Evolutionary conservation across 345 rosid species (phyloP).

Genomic region (Limnanthes douglasii): DNA sequence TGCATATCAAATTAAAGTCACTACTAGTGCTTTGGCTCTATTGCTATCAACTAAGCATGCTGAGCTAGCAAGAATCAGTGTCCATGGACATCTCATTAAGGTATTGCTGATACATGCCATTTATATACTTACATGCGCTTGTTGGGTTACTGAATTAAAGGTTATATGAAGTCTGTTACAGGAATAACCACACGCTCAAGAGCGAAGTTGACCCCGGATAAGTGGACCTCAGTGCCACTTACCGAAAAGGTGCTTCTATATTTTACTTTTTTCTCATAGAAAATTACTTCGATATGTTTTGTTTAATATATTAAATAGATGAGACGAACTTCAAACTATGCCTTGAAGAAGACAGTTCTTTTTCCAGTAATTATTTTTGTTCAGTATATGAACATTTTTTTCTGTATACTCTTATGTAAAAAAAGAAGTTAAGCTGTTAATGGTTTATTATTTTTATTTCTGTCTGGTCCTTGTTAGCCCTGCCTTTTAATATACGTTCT

Average conservation of each 20-base stretch:
- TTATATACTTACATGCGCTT: slow-evolving; percentile 1
- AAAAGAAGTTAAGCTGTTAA: too few relatives aligned
- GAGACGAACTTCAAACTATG: too few relatives aligned
- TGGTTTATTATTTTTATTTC: too few relatives aligned
- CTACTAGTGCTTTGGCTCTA: slow-evolving; percentile 70
- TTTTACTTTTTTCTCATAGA: slow-evolving; percentile 1
- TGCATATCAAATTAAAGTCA: slow-evolving; percentile 76
- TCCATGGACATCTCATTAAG: slow-evolving; percentile 60
- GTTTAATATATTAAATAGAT: too few relatives aligned
- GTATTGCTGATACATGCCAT: slow-evolving; percentile 16
- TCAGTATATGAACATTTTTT: slow-evolving; percentile 7
- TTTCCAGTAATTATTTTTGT: slow-evolving; percentile 2
- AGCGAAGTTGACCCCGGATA: slow-evolving; percentile 76
- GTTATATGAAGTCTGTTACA: slow-evolving; percentile 28
- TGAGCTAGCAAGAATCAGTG: slow-evolving; percentile 56
- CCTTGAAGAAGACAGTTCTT: slow-evolving; percentile 2
- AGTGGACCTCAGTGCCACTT: slow-evolving; percentile 63
- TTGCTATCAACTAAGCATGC: slow-evolving; percentile 61
- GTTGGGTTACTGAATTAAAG: slow-evolving; percentile 5
- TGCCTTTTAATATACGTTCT: too few relatives aligned
- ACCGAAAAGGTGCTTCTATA: slow-evolving; percentile 52
- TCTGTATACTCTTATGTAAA: too few relatives aligned
- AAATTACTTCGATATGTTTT: too few relatives aligned
- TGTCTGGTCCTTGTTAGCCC: too few relatives aligned
- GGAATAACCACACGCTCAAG: slow-evolving; percentile 90